Evolutionary conservation across 2,329 filamentous ascomycete genomes (phyloP).

Genomic region (Beauveria asiatica): DNA sequence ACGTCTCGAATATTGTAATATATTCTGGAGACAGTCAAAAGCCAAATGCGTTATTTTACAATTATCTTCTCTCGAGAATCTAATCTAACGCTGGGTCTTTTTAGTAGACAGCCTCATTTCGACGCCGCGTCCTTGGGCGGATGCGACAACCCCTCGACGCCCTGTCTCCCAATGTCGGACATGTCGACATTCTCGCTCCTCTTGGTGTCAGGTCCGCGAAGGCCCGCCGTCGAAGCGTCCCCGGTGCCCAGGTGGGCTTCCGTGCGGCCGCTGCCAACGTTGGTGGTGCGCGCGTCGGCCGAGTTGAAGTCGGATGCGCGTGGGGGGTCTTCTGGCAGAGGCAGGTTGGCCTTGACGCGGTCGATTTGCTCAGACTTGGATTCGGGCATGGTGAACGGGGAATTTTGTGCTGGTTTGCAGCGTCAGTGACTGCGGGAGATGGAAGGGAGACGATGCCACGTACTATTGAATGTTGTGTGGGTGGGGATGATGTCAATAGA

Average conservation of each 20-base stretch:
- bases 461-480: not conserved
- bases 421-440: too few species aligned
- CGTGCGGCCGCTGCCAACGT: constrained; percentile 56
- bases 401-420: not conserved
- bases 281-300: constrained; percentile 57
- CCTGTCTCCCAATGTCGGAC: constrained; percentile 55
- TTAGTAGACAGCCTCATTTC: not conserved
- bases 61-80: too few species aligned
- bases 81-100: not conserved
- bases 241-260: constrained; percentile 45
- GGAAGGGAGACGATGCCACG: too few species aligned
- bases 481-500: not conserved
- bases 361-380: constrained; percentile 59
- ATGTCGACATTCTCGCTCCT: constrained; percentile 42
- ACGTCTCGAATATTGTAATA: too few species aligned
- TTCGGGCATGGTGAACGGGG: constrained; percentile 27
- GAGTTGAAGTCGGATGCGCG: constrained; percentile 72
- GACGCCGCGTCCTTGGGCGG: constrained; percentile 9
- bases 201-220: constrained; percentile 52
- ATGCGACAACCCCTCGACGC: constrained; percentile 42
- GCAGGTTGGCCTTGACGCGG: constrained; percentile 62
- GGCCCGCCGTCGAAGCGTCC: constrained; percentile 38
- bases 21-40: not conserved
- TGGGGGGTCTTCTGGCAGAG: constrained; percentile 70
- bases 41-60: not conserved